phyloP scores from a whole-genome alignment of 2,329 filamentous ascomycete species.

The Ophiostoma quercus region DNA sequence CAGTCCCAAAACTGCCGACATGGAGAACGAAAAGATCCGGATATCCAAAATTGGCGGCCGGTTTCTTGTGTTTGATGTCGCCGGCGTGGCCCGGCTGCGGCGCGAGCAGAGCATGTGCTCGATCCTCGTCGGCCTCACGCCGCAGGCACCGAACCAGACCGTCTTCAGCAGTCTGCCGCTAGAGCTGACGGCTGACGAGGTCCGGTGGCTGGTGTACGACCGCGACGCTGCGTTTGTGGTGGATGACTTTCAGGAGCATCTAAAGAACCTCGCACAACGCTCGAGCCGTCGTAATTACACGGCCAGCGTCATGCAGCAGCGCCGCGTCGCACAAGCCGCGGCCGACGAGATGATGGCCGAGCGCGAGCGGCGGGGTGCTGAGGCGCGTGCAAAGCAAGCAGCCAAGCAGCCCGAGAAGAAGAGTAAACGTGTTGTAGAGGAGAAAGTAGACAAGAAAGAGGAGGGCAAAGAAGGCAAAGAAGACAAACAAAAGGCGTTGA shows the following conservation, averaged over 20 bases:
- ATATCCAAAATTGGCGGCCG: constrained; percentile 76
- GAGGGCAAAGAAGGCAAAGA: no score
- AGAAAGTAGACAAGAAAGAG: neutral
- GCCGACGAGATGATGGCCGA: constrained; percentile 37
- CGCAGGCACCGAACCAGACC: constrained; percentile 91
- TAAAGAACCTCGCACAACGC: constrained; percentile 52
- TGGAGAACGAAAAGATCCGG: constrained; percentile 47
- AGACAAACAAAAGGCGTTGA: neutral
- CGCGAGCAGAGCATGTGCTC: constrained; percentile 78
- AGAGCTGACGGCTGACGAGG: constrained; percentile 88
- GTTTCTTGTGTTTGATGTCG: constrained; percentile 85
- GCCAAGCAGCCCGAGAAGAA: constrained; percentile 12
- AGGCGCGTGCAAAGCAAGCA: constrained; percentile 23
- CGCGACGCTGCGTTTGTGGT: constrained; percentile 75
- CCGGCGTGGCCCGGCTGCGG: constrained; percentile 71
- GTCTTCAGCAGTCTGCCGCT: constrained; percentile 84
- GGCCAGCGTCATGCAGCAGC: constrained; percentile 47
- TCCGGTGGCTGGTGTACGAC: constrained; percentile 70
- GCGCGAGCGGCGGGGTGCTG: constrained; percentile 31
- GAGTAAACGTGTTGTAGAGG: constrained; percentile 8
- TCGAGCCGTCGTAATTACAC: constrained; percentile 52
- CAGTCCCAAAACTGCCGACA: constrained; percentile 19
- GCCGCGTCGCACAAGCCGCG: constrained; percentile 38
- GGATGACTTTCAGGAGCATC: constrained; percentile 71
- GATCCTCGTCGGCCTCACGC: constrained; percentile 78